Evolutionary conservation across 495 filamentous ascomycete species (phyloP), one percentile per base, ranked within the genome.

Genomic region (Penicillium bialowiezense): DNA sequence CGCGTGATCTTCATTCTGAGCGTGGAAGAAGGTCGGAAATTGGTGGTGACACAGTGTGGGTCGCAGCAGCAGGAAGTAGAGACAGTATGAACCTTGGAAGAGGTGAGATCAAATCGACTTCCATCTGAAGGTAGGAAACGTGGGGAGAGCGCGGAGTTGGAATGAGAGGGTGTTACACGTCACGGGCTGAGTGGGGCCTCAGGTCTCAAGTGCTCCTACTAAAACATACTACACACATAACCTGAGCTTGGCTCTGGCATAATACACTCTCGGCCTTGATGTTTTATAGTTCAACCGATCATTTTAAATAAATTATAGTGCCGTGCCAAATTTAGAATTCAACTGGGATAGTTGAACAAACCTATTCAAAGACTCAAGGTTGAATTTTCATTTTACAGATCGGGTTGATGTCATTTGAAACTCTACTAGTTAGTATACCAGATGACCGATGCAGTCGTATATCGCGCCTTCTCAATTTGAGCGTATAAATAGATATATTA

Each of bases 1-100:
- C 58, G 59, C 60, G 58, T 60, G 48, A 62, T 56, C 58, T 71
- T 71, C 67, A 73, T 71, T 46, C 51, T 65, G 62, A 19, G 52
- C 37, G 21, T 57, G 52, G 47, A 43, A 43, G 48, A 41, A 55
- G 21, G 1, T 17, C 32, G 4, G 15, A 21, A 7, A 39, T 32
- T 18, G 17, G 28, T 17, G 18, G 18, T n/a, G 34, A 23, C 8
- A 19, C 17, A 15, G 10, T 32, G 14, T 7, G 2, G 10, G 29
- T 39, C 24, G 17, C 33, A 18, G 36, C 23, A 14, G 3, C 3
- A 13, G 9, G 18, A 9, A 4, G 12, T 26, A 4, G 23, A 26
- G 23, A 26, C 23, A 26, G 23, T 4, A 26, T 8, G 23, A 26
- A 26, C 23, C n/a, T n/a, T n/a, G n/a, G n/a, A n/a, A n/a, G n/a